phyloP scores from a whole-genome alignment of 1,284 basidiomycete species.

The Hypsizygus ulmarius region DNA sequence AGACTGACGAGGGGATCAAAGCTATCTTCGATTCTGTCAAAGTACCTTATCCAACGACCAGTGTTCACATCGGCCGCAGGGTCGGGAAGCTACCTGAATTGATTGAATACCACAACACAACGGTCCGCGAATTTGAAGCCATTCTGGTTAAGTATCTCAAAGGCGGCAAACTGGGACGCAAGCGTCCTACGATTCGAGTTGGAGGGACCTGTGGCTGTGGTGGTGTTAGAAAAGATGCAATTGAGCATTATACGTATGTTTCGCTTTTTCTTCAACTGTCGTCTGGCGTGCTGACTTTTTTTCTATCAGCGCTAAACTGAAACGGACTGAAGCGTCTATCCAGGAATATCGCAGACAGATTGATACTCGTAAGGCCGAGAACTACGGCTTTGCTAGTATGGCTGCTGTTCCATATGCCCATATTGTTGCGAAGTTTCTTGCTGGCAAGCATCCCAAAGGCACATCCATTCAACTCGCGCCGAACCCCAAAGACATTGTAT shows the following conservation, averaged over 20 bases:
- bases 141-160: slow-evolving; percentile 85
- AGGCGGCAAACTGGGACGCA: slow-evolving; percentile 67
- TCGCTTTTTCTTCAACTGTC: not conserved
- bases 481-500: slow-evolving; percentile 82
- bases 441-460: slow-evolving; percentile 69
- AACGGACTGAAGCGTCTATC: slow-evolving; percentile 76
- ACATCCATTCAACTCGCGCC: slow-evolving; percentile 73
- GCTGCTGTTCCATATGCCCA: slow-evolving; percentile 91
- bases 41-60: slow-evolving; percentile 81
- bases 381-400: slow-evolving; percentile 93
- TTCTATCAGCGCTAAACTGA: slow-evolving; percentile 57
- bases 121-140: slow-evolving; percentile 81
- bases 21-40: slow-evolving; percentile 70
- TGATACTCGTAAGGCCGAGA: slow-evolving; percentile 77
- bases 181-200: slow-evolving; percentile 70
- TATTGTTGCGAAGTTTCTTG: slow-evolving; percentile 71
- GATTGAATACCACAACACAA: slow-evolving; percentile 83
- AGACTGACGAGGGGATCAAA: slow-evolving; percentile 75
- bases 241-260: slow-evolving; percentile 78
- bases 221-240: slow-evolving; percentile 76
- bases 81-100: slow-evolving; percentile 76
- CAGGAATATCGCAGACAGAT: slow-evolving; percentile 76
- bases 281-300: slow-evolving; percentile 1
- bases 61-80: slow-evolving; percentile 77
- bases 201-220: slow-evolving; percentile 77